These are phyloP conservation scores for Galerina sulciceps DNA, from an alignment of 768 basidiomycete species.

Conservation along the genomic window DNA sequence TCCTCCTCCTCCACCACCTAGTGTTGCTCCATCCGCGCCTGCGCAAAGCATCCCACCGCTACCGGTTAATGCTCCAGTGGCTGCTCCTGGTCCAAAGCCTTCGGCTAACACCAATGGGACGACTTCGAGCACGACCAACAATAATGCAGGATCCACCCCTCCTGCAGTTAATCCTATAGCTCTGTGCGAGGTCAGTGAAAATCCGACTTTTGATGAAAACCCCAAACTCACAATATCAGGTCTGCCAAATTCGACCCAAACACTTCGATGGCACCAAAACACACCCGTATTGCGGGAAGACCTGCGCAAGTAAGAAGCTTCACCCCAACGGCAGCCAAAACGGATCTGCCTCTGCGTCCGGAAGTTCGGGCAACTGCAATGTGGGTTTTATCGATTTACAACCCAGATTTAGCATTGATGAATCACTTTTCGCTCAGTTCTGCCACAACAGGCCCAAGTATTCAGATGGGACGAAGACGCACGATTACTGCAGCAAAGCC, in stretches of 20 bases:
- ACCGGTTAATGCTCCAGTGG: constrained; percentile 34
- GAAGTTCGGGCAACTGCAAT: constrained; percentile 48
- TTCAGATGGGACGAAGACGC: constrained; percentile 58
- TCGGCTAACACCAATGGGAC: constrained; percentile 27
- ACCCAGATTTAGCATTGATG: neutral
- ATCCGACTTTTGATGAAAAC: constrained; percentile 3
- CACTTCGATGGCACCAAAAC: constrained; percentile 58
- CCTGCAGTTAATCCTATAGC: constrained; percentile 34
- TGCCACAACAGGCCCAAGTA: constrained; percentile 66
- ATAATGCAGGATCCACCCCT: constrained; percentile 21
- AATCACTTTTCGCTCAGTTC: constrained; percentile 40
- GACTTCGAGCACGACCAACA: constrained; percentile 14
- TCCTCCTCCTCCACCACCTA: constrained; percentile 22
- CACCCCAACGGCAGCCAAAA: constrained; percentile 26
- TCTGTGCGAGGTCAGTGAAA: constrained; percentile 54
- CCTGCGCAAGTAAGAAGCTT: constrained; percentile 53
- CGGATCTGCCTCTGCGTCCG: constrained; percentile 27
- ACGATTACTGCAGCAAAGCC: constrained; percentile 67
- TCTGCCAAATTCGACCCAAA: constrained; percentile 60
- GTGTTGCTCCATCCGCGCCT: constrained; percentile 29
- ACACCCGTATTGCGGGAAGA: constrained; percentile 63
- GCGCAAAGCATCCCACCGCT: constrained; percentile 25
- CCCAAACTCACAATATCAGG: constrained; percentile 34
- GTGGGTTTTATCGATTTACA: constrained; percentile 36
- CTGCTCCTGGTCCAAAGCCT: constrained; percentile 30